Base-by-base conservation (phyloP, 1,139 yeast genomes). In the Blastobotrys apis region DNA sequence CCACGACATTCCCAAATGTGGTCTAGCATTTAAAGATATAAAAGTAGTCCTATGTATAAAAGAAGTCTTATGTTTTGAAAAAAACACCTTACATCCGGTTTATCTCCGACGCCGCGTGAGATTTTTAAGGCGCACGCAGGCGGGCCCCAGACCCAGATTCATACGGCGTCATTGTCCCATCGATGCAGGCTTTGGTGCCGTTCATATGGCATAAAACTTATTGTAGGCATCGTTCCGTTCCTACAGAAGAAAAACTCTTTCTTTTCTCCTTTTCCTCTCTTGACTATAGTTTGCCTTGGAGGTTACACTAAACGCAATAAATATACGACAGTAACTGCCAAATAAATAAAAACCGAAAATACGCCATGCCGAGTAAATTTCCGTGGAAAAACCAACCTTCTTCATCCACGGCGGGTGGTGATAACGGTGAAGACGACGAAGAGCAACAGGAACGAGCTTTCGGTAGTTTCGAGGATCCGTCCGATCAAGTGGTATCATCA, bases 1-100 rank as follows among this genome's bases (percentile, higher is more conserved):
- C 97, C 97, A 4, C 57, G 63, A 16, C 29, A 22, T 8, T 45
- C 48, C 6, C 27, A 23, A 19, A 43, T 37, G 39, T 43, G 45
- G 45, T 29, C 44, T 12, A 33, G 22, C 21, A 3, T 40, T 5
- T 39, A 33, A 33, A 3, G 34, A 9, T 8, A 15, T 32, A 15
- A 17, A 16, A 6, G 21, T 32, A 32, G 9, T 29, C 13, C 6
- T 29, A 20, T 15, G 4, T 20, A 5, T 15, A 33, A 17, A 5
- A 6, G 16, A 33, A 5, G 9, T 15, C 16, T 5, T 33, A 15
- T 5, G n/a, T 13, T 21, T 16, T 15, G 36, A 17, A 8, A 8
- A 8, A 30, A 9, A 8, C 13, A 6, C 15, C 15, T 30, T 30
- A 10, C 9, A 30, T 13, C 6, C 13, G n/a, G 33, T 13, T 13